A percentile compares a stretch with the other conserved stretches of the same genome.
phyloP scores from a whole-genome alignment of 108 stramenopile genomes.

The Ochromonas danica region DNA sequence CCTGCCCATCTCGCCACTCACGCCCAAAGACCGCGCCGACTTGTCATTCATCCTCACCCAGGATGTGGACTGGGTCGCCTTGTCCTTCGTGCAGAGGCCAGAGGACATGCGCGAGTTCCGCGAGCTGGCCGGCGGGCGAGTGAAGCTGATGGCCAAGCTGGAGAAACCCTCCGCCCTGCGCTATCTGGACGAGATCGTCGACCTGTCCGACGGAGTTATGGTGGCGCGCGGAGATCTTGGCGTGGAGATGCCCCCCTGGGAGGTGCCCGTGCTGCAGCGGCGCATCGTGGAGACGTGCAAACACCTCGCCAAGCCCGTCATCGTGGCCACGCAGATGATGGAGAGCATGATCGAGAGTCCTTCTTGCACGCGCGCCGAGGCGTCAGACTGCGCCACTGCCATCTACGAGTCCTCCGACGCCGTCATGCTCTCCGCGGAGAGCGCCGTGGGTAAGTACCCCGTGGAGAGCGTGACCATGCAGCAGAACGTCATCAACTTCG shows the following conservation, averaged over 20 bases:
- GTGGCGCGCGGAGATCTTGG: conserved; percentile 95
- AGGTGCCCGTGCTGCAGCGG: conserved; percentile 92
- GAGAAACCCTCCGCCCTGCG: conserved; percentile 71
- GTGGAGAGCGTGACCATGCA: conserved; percentile 88
- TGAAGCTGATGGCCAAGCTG: conserved; percentile 89
- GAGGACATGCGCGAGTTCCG: conserved; percentile 78
- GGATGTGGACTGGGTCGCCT: conserved; percentile 91
- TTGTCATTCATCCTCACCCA: conserved; percentile 78
- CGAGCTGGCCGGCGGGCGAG: conserved; percentile 66
- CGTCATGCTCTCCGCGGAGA: conserved; percentile 90
- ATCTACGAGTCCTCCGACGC: conserved; percentile 94
- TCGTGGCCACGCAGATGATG: conserved; percentile 67
- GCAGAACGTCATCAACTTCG: conserved; percentile 85
- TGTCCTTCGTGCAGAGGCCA: conserved; percentile 86
- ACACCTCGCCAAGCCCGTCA: conserved; percentile 77
- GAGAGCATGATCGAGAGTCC: conserved; percentile 79
- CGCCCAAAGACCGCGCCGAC: conserved; percentile 80
- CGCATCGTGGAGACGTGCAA: conserved; percentile 86
- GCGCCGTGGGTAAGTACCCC: conserved; percentile 84
- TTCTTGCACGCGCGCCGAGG: conserved; percentile 89
- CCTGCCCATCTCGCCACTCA: conserved; percentile 82
- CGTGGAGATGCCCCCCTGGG: conserved; percentile 87
- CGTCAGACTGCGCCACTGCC: conserved; percentile 88
- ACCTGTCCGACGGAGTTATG: conserved; percentile 88
- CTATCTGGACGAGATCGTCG: conserved; percentile 58